Percentiles rank a stretch among this genome's conserved stretches.
Evolutionary conservation across 1,139 yeast genomes (phyloP).

Genomic region (Saccharomyces hybrid): DNA sequence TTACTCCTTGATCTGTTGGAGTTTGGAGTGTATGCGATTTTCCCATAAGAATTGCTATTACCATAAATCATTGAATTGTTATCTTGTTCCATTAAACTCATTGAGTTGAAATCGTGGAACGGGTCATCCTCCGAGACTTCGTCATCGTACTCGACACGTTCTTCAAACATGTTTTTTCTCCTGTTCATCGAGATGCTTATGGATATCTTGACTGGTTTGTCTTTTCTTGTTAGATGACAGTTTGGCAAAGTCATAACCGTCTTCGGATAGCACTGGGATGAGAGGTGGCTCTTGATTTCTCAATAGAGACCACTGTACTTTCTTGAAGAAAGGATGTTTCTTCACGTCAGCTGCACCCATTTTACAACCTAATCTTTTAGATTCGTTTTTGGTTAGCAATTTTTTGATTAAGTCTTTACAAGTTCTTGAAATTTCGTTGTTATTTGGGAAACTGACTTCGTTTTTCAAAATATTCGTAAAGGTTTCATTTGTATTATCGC

Average conservation of each 20-base stretch:
- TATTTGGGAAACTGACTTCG: constrained; percentile 61
- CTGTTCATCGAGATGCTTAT: constrained; percentile 24
- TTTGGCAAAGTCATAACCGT: constrained; percentile 38
- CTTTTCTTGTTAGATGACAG: constrained; percentile 22
- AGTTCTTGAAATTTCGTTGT: constrained; percentile 53
- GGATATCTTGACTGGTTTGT: constrained; percentile 10
- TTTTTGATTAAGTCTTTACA: constrained; percentile 77
- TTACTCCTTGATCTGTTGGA: constrained; percentile 36
- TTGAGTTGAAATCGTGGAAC: constrained; percentile 82
- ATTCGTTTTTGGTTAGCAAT: constrained; percentile 78
- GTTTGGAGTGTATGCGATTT: constrained; percentile 57
- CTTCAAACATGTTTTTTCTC: constrained; percentile 37
- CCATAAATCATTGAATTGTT: constrained; percentile 43
- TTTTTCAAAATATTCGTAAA: constrained; percentile 79
- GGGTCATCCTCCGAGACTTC: constrained; percentile 50
- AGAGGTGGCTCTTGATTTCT: constrained; percentile 91
- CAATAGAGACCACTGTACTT: constrained; percentile 87
- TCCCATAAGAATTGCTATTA: constrained; percentile 52
- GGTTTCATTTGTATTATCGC: constrained; percentile 77
- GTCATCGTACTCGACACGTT: constrained; percentile 30
- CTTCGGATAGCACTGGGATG: constrained; percentile 74
- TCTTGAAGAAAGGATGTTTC: constrained; percentile 82
- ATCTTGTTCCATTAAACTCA: constrained; percentile 74
- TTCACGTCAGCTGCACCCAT: constrained; percentile 94
- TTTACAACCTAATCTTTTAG: constrained; percentile 77